phyloP scores from a whole-genome alignment of 2,329 filamentous ascomycete species.

The Aspergillus uvarum region DNA sequence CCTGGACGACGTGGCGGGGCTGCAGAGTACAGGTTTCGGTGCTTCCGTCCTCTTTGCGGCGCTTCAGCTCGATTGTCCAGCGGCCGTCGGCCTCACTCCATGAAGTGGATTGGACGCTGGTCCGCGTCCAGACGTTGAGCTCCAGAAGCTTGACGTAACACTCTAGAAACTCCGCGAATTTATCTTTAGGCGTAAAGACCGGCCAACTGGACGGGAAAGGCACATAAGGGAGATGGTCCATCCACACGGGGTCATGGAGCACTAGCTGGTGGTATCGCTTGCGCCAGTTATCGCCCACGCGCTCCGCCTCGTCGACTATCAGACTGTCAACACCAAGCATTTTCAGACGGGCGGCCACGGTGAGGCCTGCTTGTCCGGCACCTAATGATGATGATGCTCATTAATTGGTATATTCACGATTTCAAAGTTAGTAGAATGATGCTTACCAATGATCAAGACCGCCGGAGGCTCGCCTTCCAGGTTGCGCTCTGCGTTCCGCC shows the following conservation, averaged over 20 bases:
- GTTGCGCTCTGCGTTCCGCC: slow-evolving; percentile 49
- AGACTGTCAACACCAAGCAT: slow-evolving; percentile 58
- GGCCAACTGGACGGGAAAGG: slow-evolving; percentile 66
- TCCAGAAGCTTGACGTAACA: slow-evolving; percentile 65
- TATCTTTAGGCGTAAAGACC: slow-evolving; percentile 70
- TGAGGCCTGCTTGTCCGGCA: slow-evolving; percentile 61
- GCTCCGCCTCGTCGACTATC: slow-evolving; percentile 58
- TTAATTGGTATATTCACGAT: neutral
- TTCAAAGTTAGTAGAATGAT: neutral
- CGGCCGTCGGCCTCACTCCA: slow-evolving; percentile 52
- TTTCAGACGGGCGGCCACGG: slow-evolving; percentile 58
- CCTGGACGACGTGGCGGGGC: slow-evolving; percentile 64
- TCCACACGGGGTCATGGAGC: slow-evolving; percentile 65
- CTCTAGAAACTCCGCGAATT: slow-evolving; percentile 68
- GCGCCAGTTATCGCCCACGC: slow-evolving; percentile 65
- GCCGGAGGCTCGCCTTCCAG: slow-evolving; percentile 56
- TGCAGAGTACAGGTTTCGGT: slow-evolving; percentile 55
- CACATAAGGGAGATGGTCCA: slow-evolving; percentile 60
- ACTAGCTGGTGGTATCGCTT: slow-evolving; percentile 64
- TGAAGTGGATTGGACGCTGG: slow-evolving; percentile 48
- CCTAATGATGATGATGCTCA: slow-evolving; percentile 37
- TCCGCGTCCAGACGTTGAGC: slow-evolving; percentile 64
- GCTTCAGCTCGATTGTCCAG: slow-evolving; percentile 58
- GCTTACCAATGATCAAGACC: slow-evolving; percentile 61
- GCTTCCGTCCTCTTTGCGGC: slow-evolving; percentile 39